Evolutionary conservation across 768 basidiomycete species (phyloP), one percentile per base, ranked within the genome.

Genomic region (Tricholoma hemisulphureum): DNA sequence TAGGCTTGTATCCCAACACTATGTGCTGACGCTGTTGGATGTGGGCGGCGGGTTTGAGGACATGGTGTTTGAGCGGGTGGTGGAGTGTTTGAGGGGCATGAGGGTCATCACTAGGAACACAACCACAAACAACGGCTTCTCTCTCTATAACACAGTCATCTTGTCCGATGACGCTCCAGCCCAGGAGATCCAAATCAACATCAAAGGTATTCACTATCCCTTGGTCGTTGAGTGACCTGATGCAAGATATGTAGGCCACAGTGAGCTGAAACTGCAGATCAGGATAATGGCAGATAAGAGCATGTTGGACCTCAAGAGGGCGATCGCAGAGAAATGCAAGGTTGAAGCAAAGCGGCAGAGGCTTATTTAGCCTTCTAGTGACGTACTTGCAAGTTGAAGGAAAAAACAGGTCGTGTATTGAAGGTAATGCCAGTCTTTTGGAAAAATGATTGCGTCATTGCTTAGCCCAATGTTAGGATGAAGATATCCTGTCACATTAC

Each of bases 401-500:
- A 32, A 32, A 32, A 3, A n/a, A 29, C 63, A 89, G 88, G 89
- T 11, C 82, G 87, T 62, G 89, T 92, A 14, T 70, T 91, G 63
- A 92, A 91, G 78, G 88, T 86, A 64, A n/a, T 49, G 69, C 62
- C 23, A 53, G 32, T 35, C 1, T 31, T n/a, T 14, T 13, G 20
- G n/a, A n/a, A n/a, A 26, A 37, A 29, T 58, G 32, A 35, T 45
- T 21, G 53, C 35, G 34, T 24, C 41, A 23, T 29, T 18, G 23
- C 39, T 39, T 41, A 45, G 28, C 54, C 10, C 53, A 18, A 45
- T 6, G 32, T 32, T 65, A 93, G 87, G 92, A 93, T 63, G 93
- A 96, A 51, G 94, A 98, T 65, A 66, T 71, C 11, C 77, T 97
- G 9, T 85, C 89, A 1, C 78, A 80, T 7, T 97, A 97, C 83